Conservation (phyloP, 257 asterid genomes). For the Catharanthus roseus region DNA sequence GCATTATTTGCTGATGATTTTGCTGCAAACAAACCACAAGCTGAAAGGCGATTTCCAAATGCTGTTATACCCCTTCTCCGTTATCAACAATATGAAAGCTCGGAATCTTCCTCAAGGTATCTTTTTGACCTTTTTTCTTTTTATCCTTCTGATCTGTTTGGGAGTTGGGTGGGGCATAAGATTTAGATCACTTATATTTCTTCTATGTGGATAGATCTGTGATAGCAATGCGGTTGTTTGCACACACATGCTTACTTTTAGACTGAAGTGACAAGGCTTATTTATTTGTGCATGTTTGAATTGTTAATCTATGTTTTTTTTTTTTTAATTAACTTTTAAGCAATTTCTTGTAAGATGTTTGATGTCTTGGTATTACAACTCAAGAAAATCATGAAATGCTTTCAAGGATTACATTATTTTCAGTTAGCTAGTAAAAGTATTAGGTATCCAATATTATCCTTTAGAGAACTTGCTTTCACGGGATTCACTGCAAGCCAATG, state of each 20-base stretch:
- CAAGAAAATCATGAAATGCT: not conserved
- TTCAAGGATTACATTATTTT: not conserved
- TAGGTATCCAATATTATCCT: not conserved
- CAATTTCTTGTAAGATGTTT: not conserved
- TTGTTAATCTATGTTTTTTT: not conserved
- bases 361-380: not conserved
- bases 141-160: not conserved
- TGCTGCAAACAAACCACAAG: conserved; percentile 34
- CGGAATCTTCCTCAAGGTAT: conserved; percentile 88
- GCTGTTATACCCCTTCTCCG: conserved; percentile 54
- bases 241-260: not conserved
- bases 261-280: not conserved
- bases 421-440: not conserved
- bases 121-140: conserved; percentile 15
- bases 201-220: not conserved
- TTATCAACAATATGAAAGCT: conserved; percentile 71
- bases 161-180: not conserved
- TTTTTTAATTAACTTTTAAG: not conserved
- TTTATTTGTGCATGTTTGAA: not conserved
- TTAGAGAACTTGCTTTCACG: conserved; percentile 8
- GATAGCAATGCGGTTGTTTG: conserved; percentile 1
- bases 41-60: conserved; percentile 48
- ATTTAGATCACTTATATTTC: not conserved
- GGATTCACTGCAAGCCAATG: not conserved
- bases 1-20: conserved; percentile 28